These are phyloP conservation scores for Podaxis sp. DNA, from an alignment of 768 basidiomycete species.

Conservation along the genomic window DNA sequence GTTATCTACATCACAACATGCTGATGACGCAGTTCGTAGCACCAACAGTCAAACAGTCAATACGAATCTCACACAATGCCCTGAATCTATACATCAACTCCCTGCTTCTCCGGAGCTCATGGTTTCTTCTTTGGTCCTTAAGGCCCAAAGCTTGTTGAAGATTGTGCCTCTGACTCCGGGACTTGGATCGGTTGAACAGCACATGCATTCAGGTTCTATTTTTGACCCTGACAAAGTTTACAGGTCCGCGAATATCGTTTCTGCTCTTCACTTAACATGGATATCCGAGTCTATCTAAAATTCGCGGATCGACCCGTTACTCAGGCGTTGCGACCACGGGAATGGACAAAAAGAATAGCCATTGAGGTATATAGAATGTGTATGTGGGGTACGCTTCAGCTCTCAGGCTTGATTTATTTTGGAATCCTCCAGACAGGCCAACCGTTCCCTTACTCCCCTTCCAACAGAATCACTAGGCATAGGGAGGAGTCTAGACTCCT, in stretches of 20 bases:
- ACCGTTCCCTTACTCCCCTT: not conserved
- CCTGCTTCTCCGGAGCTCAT: not conserved
- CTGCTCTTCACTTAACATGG: constrained; percentile 10
- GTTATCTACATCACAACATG: not conserved
- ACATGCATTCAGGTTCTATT: constrained; percentile 22
- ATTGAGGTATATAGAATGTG: constrained; percentile 15
- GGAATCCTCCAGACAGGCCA: not conserved
- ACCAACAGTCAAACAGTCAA: not conserved
- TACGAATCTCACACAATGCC: not conserved
- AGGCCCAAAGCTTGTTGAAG: constrained; percentile 14
- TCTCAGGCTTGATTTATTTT: constrained; percentile 6
- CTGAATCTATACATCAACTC: not conserved
- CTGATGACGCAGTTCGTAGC: not conserved
- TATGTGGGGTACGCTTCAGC: constrained; percentile 2
- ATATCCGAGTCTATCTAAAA: constrained; percentile 31
- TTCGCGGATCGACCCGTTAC: constrained; percentile 29
- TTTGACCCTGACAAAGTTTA: constrained; percentile 22
- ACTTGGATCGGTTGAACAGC: constrained; percentile 3
- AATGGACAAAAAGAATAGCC: constrained; percentile 5
- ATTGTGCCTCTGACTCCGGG: constrained; percentile 5
- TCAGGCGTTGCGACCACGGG: constrained; percentile 10
- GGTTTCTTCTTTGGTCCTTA: not conserved
- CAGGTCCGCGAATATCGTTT: constrained; percentile 25
- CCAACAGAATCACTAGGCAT: not conserved
- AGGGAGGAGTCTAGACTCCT: not conserved